Base-by-base conservation (phyloP, 768 basidiomycete genomes). In the Naganishia antarctica region DNA sequence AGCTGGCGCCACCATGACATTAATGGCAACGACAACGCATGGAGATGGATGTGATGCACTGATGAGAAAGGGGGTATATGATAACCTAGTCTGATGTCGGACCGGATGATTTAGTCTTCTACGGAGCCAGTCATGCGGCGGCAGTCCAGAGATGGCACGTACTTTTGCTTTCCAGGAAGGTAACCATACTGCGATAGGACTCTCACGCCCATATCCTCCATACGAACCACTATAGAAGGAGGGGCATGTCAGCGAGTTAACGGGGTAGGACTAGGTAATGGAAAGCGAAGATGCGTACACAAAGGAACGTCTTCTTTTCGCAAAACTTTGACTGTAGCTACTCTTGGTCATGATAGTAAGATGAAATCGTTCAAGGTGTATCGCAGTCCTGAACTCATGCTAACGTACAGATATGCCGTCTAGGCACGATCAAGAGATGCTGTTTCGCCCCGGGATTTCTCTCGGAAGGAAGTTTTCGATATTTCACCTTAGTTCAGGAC, bases 61-160 rank as follows among this genome's bases (percentile, higher is more conserved):
- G 75, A 75, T 1, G 74, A 75, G 68, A 76, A 76, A 21, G 75
- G 75, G 1, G 75, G 74, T 40, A 76, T 75, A 63, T 76, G 75
- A 26, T 70, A 76, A 43, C 75, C 75, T 41, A 71, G 66, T 40
- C 73, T 74, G 23, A 62, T 5, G n/a, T 21, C 6, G 6, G 8
- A 18, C 13, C 8, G n/a, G 5, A 44, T 16, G 43, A 12, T 21
- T 15, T 7, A 44, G 43, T 44, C 43, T 6, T 6, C 43, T 44
- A 7, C 43, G 43, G n/a, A n/a, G 34, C 34, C 43, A 44, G 8
- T 44, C 8, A 6, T 44, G 43, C n/a, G 13, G 21, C 3, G 8
- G 23, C 34, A 23, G 31, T 41, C 23, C 7, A n/a, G 8, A 21
- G 13, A 9, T n/a, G 11, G 37, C 16, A 57, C 53, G 11, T 21